Base-by-base conservation (phyloP, 2,329 filamentous ascomycete genomes). In the Coniochaeta sp. region DNA sequence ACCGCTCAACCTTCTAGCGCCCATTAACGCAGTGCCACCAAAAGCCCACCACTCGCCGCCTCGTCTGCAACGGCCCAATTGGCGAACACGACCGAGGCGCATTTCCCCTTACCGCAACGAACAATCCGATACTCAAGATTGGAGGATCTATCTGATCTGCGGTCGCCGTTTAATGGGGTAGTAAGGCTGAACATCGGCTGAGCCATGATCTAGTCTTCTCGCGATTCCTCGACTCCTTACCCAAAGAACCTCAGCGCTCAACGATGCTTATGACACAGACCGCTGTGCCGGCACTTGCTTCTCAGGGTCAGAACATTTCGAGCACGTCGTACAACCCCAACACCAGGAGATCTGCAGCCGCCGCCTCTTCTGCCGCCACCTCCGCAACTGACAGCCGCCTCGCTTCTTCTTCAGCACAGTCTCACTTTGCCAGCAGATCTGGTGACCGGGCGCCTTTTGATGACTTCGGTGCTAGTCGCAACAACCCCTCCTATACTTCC, bases 231-330 rank as follows among this genome's bases (percentile, higher is more conserved):
- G 51, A 53, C 50, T 55, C 52, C 51, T 35, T 49, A 52, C 38
- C 55, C n/a, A 51, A 48, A 54, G 52, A 52, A 51, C 49, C 48
- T 56, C 55, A 71, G 77, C 71, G 45, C 24, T 30, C 27, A 6
- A 48, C 24, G 63, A 79, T 79, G 76, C 75, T 78, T 61, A 77
- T 78, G 75, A 77, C 74, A 64, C 71, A 73, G 68, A 67, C 68
- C 55, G 66, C 69, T 64, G 67, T 71, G 62, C 67, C 70, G 67
- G 70, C 71, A 71, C 62, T 71, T 65, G 71, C 26, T 16, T 14
- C 38, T 12, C 38, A 72, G 62, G 65, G 66, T 65, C 72, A 73
- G 55, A 68, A 68, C 38, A 26, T 24, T 58, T 67, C 61, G 48
- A 67, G 63, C 18, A 50, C 56, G 55, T 61, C 63, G 24, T 66